phyloP scores from a whole-genome alignment of 208 protist genomes.

The Strigomonas culicis region DNA sequence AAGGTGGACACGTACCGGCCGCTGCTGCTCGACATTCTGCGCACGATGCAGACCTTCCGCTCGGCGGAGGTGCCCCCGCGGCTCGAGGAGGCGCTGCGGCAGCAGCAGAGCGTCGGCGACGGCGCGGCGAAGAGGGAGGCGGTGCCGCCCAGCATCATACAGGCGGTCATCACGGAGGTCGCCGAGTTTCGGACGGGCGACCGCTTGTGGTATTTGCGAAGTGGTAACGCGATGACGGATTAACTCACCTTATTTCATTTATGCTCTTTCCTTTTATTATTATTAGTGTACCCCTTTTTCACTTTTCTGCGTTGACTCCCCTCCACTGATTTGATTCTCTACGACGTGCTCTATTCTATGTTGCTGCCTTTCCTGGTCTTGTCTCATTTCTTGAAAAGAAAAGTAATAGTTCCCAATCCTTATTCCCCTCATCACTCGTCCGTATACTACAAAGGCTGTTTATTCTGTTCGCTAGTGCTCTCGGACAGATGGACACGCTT shows the following conservation, averaged over 20 bases:
- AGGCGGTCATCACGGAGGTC: constrained; percentile 70
- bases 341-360: background rate
- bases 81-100: constrained; percentile 23
- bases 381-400: background rate
- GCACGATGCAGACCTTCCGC: constrained; percentile 69
- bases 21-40: constrained; percentile 47
- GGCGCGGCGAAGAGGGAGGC: constrained; percentile 14
- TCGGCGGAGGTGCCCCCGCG: constrained; percentile 24
- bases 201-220: constrained; percentile 67
- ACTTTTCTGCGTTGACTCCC: constrained; percentile 13
- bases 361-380: background rate
- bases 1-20: constrained; percentile 69
- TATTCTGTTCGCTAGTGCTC: background rate
- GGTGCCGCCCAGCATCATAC: constrained; percentile 25
- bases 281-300: background rate
- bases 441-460: background rate
- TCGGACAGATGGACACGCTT: constrained; percentile 57
- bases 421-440: no score
- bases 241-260: background rate
- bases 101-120: constrained; percentile 11
- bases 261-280: background rate
- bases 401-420: background rate
- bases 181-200: constrained; percentile 59
- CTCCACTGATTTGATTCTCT: background rate
- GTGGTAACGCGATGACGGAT: constrained; percentile 5